Percentiles rank a stretch among this genome's conserved stretches.
Conservation (phyloP, 1,139 yeast species). For the Hyphopichia burtonii region DNA sequence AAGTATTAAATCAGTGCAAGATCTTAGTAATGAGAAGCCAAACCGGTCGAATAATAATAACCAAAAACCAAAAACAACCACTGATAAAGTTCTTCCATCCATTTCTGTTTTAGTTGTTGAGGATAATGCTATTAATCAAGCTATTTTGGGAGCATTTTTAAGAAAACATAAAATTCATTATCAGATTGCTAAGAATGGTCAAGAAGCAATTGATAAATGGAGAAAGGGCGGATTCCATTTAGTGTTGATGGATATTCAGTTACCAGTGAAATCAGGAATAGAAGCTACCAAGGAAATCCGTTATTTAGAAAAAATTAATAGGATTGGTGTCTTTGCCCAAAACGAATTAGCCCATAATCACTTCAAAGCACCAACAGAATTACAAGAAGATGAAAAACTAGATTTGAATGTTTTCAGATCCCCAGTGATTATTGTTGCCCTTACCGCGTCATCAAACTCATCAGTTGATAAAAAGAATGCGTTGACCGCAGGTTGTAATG, state of each 20-base stretch:
- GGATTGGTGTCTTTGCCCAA: constrained; percentile 76
- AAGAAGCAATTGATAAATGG: constrained; percentile 93
- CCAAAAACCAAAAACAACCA: constrained; percentile 21
- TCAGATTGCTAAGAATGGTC: constrained; percentile 85
- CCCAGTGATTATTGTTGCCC: constrained; percentile 93
- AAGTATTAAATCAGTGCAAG: not conserved
- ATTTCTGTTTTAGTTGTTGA: constrained; percentile 91
- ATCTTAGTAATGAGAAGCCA: not conserved
- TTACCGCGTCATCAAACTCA: constrained; percentile 83
- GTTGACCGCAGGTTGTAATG: constrained; percentile 94
- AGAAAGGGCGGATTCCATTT: constrained; percentile 87
- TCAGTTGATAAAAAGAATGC: constrained; percentile 90
- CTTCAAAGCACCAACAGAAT: constrained; percentile 17
- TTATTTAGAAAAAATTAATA: constrained; percentile 73
- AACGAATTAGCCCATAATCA: constrained; percentile 29
- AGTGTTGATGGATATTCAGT: constrained; percentile 91
- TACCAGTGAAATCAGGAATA: constrained; percentile 90
- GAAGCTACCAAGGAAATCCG: constrained; percentile 91
- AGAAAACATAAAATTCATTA: constrained; percentile 83
- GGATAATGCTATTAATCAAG: constrained; percentile 92
- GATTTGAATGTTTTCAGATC: constrained; percentile 68
- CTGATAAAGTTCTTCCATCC: constrained; percentile 64
- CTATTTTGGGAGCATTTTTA: constrained; percentile 88
- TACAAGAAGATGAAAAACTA: constrained; percentile 41
- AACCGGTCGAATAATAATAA: not conserved